Evolutionary conservation across 129 eudicot genomes (phyloP).

Genomic region (Pulicaria dysenterica): DNA sequence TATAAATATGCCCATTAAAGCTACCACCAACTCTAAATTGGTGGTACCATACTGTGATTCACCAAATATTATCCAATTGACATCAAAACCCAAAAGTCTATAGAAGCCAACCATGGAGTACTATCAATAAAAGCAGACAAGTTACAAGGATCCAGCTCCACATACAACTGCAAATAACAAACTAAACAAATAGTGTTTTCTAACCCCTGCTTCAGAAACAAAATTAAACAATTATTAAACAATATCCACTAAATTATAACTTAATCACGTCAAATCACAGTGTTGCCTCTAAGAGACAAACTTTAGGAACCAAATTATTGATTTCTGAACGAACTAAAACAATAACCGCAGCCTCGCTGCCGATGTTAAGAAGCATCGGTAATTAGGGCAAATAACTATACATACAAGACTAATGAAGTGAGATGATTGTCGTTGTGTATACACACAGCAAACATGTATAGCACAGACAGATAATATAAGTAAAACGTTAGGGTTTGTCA

Average conservation of each 20-base stretch:
- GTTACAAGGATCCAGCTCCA: slow-evolving; percentile 18
- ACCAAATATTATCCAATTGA: background rate
- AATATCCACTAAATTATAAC: background rate
- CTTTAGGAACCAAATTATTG: slow-evolving; percentile 21
- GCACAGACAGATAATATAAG: background rate
- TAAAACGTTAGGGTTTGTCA: background rate
- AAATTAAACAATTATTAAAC: background rate
- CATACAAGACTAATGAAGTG: background rate
- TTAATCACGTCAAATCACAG: slow-evolving; percentile 10
- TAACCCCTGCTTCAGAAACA: background rate
- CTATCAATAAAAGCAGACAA: slow-evolving; percentile 15
- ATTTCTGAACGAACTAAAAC: background rate
- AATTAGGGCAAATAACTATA: slow-evolving; percentile 16
- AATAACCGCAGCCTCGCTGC: background rate
- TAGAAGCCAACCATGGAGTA: slow-evolving; percentile 2
- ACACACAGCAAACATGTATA: background rate
- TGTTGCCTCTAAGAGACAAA: slow-evolving; percentile 10
- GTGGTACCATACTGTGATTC: background rate
- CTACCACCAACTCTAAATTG: background rate
- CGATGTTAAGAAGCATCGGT: background rate
- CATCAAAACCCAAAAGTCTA: background rate
- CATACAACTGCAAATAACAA: slow-evolving; percentile 23
- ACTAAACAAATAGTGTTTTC: background rate
- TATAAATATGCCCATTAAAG: slow-evolving; percentile 5
- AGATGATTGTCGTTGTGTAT: background rate